Conservation (phyloP, 805 yeast genomes). For the Jamesozyma lodderae region DNA sequence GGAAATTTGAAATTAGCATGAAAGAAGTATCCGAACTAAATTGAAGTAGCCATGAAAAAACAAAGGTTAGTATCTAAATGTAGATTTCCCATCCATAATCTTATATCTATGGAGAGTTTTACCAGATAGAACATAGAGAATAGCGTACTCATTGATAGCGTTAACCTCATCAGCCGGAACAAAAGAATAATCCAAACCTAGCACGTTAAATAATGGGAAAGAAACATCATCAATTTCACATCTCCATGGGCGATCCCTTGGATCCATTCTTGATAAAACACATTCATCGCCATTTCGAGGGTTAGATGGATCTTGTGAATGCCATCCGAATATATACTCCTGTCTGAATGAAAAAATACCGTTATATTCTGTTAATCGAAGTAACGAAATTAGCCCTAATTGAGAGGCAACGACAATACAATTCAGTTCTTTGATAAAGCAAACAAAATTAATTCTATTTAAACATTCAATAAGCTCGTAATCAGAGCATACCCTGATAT, state of each 20-base stretch:
- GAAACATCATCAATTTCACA: conserved; percentile 16
- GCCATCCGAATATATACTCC: conserved; percentile 25
- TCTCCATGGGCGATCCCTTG: background rate
- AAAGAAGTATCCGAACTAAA: no score
- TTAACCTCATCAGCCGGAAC: conserved; percentile 9
- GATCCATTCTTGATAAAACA: background rate
- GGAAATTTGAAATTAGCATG: background rate
- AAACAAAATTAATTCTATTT: conserved; percentile 16
- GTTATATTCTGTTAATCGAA: conserved; percentile 21
- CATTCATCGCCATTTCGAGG: conserved; percentile 7
- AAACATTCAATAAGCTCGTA: conserved; percentile 2
- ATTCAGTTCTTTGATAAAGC: conserved; percentile 20
- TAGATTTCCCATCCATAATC: conserved; percentile 2
- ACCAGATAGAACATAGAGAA: conserved; percentile 8
- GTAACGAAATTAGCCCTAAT: conserved; percentile 18
- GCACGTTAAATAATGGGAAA: conserved; percentile 14
- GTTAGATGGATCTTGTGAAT: conserved; percentile 12
- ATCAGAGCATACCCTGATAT: conserved; percentile 8
- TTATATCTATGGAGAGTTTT: conserved; percentile 3
- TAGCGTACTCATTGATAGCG: conserved; percentile 10
- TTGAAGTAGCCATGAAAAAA: background rate
- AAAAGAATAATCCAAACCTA: conserved; percentile 18
- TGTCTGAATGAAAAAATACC: conserved; percentile 26
- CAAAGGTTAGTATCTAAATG: background rate
- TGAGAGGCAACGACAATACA: conserved; percentile 23